phyloP scores from a whole-genome alignment of 208 protist species.

The Crithidia fasciculata region DNA sequence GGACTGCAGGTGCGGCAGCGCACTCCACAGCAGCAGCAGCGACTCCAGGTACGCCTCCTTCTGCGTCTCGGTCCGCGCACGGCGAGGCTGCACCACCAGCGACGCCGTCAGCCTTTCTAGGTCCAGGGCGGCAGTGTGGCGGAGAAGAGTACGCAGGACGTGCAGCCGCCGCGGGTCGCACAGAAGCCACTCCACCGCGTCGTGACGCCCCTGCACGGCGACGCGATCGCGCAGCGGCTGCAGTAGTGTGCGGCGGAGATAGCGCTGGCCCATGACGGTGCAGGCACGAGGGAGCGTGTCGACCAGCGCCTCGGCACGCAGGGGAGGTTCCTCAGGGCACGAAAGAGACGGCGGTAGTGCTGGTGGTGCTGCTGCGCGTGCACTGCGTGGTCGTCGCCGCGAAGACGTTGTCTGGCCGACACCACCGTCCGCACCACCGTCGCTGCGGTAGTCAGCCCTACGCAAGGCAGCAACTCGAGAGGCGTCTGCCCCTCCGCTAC shows the following conservation, averaged over 20 bases:
- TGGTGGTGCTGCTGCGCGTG: neutral
- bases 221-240: slow-evolving; percentile 74
- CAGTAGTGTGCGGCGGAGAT: slow-evolving; percentile 73
- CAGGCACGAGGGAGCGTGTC: slow-evolving; percentile 65
- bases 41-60: slow-evolving; percentile 33
- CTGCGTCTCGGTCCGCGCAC: slow-evolving; percentile 12
- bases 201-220: slow-evolving; percentile 73
- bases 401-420: neutral
- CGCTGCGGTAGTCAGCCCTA: too few species aligned
- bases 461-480: too few species aligned
- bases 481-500: too few species aligned
- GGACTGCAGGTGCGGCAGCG: slow-evolving; percentile 27
- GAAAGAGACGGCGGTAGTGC: too few species aligned
- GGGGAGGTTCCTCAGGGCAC: neutral
- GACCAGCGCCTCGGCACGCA: slow-evolving; percentile 47
- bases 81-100: slow-evolving; percentile 30
- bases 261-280: slow-evolving; percentile 76
- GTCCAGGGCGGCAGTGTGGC: slow-evolving; percentile 35
- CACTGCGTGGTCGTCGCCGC: slow-evolving; percentile 4
- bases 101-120: slow-evolving; percentile 46
- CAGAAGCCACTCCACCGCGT: slow-evolving; percentile 76
- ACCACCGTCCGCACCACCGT: too few species aligned
- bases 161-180: slow-evolving; percentile 40
- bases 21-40: slow-evolving; percentile 44
- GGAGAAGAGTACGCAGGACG: slow-evolving; percentile 28